A percentile compares a stretch with the other conserved stretches of the same genome.
These are phyloP conservation scores for Letharia columbiana DNA, from an alignment of 495 filamentous ascomycete species.

Conservation along the genomic window DNA sequence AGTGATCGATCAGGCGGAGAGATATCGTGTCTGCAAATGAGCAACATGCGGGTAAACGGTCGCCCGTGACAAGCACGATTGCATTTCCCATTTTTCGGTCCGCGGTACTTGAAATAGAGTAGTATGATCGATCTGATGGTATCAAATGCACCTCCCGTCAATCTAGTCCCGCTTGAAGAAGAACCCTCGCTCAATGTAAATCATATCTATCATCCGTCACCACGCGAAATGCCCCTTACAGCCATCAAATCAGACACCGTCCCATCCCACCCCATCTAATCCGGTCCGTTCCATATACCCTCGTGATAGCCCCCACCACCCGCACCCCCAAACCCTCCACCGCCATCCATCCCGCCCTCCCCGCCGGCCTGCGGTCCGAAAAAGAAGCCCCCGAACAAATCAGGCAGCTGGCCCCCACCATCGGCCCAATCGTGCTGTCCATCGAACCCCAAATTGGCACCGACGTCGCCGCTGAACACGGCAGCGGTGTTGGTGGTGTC, in stretches of 20 bases:
- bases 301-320: constrained; percentile 1
- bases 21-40: too few species aligned
- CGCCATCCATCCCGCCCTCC: constrained; percentile 5
- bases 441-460: constrained; percentile 67
- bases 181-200: background rate
- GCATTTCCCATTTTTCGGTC: too few species aligned
- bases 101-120: too few species aligned
- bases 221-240: background rate
- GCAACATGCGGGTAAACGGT: too few species aligned
- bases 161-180: background rate
- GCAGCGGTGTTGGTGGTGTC: constrained; percentile 28
- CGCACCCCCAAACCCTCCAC: constrained; percentile 6
- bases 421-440: constrained; percentile 75
- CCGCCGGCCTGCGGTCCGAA: constrained; percentile 48
- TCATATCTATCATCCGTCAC: background rate
- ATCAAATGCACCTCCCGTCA: background rate
- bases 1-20: too few species aligned
- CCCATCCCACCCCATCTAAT: background rate
- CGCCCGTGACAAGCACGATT: too few species aligned
- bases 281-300: constrained; percentile 8
- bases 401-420: constrained; percentile 53
- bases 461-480: constrained; percentile 34
- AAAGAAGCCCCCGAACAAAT: constrained; percentile 88
- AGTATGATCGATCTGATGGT: background rate
- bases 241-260: background rate